These are phyloP conservation scores for Penicillium aurantiogriseum DNA, from an alignment of 2,329 filamentous ascomycete species.

Conservation along the genomic window DNA sequence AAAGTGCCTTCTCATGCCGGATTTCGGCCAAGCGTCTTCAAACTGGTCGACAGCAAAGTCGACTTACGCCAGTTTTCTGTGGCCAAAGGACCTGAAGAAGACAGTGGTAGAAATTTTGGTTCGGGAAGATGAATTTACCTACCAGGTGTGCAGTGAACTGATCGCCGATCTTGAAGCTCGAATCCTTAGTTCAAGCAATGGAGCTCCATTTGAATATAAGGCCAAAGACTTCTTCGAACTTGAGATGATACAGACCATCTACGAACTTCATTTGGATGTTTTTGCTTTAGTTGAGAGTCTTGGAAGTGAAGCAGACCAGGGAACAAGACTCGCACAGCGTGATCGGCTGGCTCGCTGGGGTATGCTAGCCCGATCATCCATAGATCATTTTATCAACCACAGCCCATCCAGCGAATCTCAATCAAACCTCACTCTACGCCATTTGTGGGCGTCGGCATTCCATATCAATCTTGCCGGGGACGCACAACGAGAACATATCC, in stretches of 20 bases:
- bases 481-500: constrained; percentile 57
- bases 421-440: constrained; percentile 55
- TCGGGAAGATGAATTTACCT: constrained; percentile 55
- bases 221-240: constrained; percentile 39
- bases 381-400: constrained; percentile 44
- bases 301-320: constrained; percentile 54
- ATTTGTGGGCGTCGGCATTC: constrained; percentile 66
- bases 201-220: constrained; percentile 28
- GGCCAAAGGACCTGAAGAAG: constrained; percentile 57
- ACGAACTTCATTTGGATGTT: constrained; percentile 66
- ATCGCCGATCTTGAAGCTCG: constrained; percentile 30
- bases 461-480: constrained; percentile 58
- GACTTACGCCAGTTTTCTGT: constrained; percentile 54
- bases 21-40: constrained; percentile 22
- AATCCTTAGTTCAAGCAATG: constrained; percentile 24
- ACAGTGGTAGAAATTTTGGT: constrained; percentile 54
- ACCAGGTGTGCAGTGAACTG: constrained; percentile 39
- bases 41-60: constrained; percentile 35
- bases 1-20: constrained; percentile 49
- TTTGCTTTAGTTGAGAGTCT: constrained; percentile 63
- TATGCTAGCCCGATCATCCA: constrained; percentile 54
- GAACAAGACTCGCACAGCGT: constrained; percentile 54
- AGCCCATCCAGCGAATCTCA: constrained; percentile 30
- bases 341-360: constrained; percentile 63
- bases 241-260: constrained; percentile 60